phyloP scores from a whole-genome alignment of 352 stramenopile genomes.

The Phytophthora citricola region DNA sequence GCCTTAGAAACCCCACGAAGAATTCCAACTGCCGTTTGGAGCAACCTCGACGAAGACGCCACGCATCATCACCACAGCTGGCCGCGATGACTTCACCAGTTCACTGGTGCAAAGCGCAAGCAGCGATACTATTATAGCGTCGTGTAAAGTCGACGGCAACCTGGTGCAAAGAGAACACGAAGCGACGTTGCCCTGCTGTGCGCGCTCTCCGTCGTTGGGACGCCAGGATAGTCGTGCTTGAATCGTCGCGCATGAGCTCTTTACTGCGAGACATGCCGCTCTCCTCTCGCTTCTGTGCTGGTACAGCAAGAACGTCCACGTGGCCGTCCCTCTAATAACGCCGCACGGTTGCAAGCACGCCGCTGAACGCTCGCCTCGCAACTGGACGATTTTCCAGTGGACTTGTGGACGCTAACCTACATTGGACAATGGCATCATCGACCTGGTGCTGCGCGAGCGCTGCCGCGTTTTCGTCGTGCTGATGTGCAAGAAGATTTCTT shows the following conservation, averaged over 20 bases:
- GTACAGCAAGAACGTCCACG: not conserved
- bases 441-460: slow-evolving; percentile 21
- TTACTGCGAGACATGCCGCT: slow-evolving; percentile 22
- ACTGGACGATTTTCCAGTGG: slow-evolving; percentile 7
- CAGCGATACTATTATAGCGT: not conserved
- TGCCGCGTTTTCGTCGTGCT: slow-evolving; percentile 26
- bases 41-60: not conserved
- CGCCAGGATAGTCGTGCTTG: slow-evolving; percentile 23
- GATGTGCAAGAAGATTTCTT: slow-evolving; percentile 33
- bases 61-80: slow-evolving; percentile 1
- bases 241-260: slow-evolving; percentile 17
- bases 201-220: slow-evolving; percentile 1
- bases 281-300: slow-evolving; percentile 13
- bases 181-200: not conserved
- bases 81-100: slow-evolving; percentile 10
- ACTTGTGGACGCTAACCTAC: slow-evolving; percentile 4
- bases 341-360: slow-evolving; percentile 1
- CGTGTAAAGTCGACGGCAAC: not conserved
- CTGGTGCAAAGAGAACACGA: not conserved
- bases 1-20: not conserved
- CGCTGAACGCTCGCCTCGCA: slow-evolving; percentile 8
- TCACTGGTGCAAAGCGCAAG: not conserved
- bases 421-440: slow-evolving; percentile 7
- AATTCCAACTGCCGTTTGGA: not conserved
- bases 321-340: slow-evolving; percentile 1